Base-by-base conservation (phyloP, 129 eudicot genomes). In the Apium graveolens region DNA sequence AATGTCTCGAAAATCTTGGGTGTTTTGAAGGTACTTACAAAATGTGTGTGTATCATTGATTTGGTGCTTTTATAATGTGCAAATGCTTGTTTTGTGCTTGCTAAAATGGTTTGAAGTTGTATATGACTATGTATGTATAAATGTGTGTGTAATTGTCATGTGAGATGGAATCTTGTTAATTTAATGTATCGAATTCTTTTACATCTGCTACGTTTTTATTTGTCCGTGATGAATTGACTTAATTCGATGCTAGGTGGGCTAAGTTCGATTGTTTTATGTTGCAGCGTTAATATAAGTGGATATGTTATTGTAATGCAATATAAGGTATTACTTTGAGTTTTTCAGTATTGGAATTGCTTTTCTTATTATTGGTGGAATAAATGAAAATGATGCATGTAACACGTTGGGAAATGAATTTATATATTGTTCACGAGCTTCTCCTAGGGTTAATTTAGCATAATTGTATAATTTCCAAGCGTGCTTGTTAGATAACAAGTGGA, bases 1-100 rank as follows among this genome's bases (percentile, higher is more conserved):
- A 84, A 86, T 78, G 96, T 95, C 7, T 45, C 83, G 32, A 92
- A 87, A 79, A 87, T 95, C 80, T 77, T 95, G 86, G 86, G 87
- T 32, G 80, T 95, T 71, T 87, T 95, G 42, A 90, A 92, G 97
- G 99, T 95, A 41, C 6, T 9, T 70, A 0, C 2, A n/a, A n/a
- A n/a, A 3, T 2, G 7, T 11, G 12, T 11, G 17, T 62, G 17
- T 74, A 11, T n/a, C 9, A 44, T 44, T 44, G 11, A 44, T 11
- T 44, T 44, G 16, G 0, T 12, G 48, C 4, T 77, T 24, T 16
- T 8, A 4, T 38, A 31, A 46, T n/a, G 12, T 21, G 29, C 13
- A 44, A 43, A 5, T 60, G 26, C 32, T 4, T 12, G 69, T 60
- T 45, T 69, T 44, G 6, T 44, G 48, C 48, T 44, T 11, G 48